phyloP scores from a whole-genome alignment of 345 rosid genomes.

The Pugionium cornutum region DNA sequence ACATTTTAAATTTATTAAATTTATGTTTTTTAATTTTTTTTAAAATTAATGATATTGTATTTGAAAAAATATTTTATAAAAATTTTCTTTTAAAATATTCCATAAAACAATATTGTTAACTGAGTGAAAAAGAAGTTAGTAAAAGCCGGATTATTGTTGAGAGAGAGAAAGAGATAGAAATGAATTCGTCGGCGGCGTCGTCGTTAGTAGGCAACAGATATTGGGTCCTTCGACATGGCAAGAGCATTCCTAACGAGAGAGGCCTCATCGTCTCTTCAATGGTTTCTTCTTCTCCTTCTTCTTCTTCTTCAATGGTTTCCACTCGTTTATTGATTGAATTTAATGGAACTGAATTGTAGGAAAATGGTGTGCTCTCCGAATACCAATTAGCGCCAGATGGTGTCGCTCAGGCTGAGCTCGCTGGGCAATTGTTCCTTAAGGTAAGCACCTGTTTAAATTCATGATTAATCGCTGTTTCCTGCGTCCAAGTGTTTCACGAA shows the following conservation, averaged over 20 bases:
- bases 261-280: slow-evolving; percentile 77
- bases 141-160: background rate
- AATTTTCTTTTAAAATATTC: no score
- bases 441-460: slow-evolving; percentile 29
- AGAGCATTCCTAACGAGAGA: slow-evolving; percentile 88
- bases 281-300: slow-evolving; percentile 40
- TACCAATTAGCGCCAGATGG: slow-evolving; percentile 76
- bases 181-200: slow-evolving; percentile 38
- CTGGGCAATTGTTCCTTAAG: slow-evolving; percentile 71
- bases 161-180: slow-evolving; percentile 18
- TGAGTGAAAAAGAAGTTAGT: no score
- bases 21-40: no score
- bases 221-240: slow-evolving; percentile 84
- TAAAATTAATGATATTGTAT: no score
- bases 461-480: no score
- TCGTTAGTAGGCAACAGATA: slow-evolving; percentile 55
- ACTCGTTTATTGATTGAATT: background rate
- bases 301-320: background rate
- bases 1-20: no score
- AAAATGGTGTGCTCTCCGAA: slow-evolving; percentile 67
- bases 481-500: no score
- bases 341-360: slow-evolving; percentile 43
- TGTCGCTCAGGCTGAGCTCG: slow-evolving; percentile 67
- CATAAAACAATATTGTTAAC: no score
- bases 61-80: no score